Evolutionary conservation across 1,139 yeast genomes (phyloP).

Genomic region (Debaryomyces singareniensis): DNA sequence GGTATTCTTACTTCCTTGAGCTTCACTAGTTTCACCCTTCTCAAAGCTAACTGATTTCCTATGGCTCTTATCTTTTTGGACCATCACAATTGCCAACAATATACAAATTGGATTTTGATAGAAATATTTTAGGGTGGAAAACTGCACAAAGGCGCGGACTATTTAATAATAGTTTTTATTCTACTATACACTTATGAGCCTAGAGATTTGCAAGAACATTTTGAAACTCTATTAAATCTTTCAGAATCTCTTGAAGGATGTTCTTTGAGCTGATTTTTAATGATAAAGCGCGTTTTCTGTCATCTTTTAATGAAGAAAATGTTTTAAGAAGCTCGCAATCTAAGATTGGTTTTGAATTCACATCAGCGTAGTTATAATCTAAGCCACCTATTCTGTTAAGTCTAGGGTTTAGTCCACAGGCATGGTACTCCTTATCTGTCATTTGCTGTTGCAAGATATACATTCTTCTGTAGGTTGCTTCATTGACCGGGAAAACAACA

Average conservation of each 20-base stretch:
- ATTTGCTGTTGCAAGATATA: slow-evolving; percentile 85
- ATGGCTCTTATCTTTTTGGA: not conserved
- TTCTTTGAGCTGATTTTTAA: slow-evolving; percentile 50
- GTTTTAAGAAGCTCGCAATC: slow-evolving; percentile 52
- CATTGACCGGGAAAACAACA: slow-evolving; percentile 70
- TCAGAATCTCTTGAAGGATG: slow-evolving; percentile 57
- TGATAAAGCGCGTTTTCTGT: slow-evolving; percentile 46
- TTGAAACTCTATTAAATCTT: slow-evolving; percentile 55
- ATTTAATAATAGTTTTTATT: too few species aligned
- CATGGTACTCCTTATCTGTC: slow-evolving; percentile 65
- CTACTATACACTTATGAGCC: too few species aligned
- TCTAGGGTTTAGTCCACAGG: slow-evolving; percentile 77
- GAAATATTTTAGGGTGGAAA: too few species aligned
- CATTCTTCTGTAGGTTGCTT: slow-evolving; percentile 69
- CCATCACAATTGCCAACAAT: too few species aligned
- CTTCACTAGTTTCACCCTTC: slow-evolving; percentile 5
- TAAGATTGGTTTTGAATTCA: slow-evolving; percentile 48
- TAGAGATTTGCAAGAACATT: slow-evolving; percentile 23
- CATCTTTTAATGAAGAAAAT: slow-evolving; percentile 52
- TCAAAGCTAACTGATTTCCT: slow-evolving; percentile 1
- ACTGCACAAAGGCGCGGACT: too few species aligned
- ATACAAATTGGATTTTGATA: too few species aligned
- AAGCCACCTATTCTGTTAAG: slow-evolving; percentile 57
- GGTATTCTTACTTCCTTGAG: slow-evolving; percentile 3
- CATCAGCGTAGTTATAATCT: slow-evolving; percentile 25